Conservation (phyloP, 192 early-diverging fungal genomes). For the Dimargaris verticillata region DNA sequence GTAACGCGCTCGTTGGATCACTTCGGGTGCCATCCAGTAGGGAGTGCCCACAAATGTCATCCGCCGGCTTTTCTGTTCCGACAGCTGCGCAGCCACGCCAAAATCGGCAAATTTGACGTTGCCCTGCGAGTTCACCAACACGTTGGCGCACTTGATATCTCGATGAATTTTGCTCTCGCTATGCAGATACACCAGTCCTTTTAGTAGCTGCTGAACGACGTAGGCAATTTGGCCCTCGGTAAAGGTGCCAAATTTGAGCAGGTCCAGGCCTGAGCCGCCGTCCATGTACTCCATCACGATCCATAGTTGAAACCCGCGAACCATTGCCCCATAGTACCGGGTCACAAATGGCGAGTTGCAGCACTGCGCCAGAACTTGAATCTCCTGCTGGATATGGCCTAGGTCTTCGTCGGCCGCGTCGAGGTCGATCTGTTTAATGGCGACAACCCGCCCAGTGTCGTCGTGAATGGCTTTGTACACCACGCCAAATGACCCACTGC, state of each 20-base stretch:
- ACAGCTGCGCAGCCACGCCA: slow-evolving; percentile 21
- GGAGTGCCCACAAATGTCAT: slow-evolving; percentile 78
- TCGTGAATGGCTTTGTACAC: slow-evolving; percentile 36
- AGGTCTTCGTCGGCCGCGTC: slow-evolving; percentile 33
- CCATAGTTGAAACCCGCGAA: slow-evolving; percentile 33
- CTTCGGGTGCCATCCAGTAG: slow-evolving; percentile 70
- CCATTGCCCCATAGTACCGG: slow-evolving; percentile 28
- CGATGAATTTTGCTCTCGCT: slow-evolving; percentile 38
- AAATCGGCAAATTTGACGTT: slow-evolving; percentile 18
- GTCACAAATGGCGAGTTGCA: slow-evolving; percentile 31
- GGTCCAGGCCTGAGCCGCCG: slow-evolving; percentile 32
- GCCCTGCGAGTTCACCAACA: slow-evolving; percentile 9
- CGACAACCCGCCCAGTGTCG: slow-evolving; percentile 25
- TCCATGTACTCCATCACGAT: slow-evolving; percentile 35
- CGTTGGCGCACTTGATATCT: slow-evolving; percentile 33
- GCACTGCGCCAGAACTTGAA: slow-evolving; percentile 26
- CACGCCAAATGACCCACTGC: slow-evolving; percentile 34
- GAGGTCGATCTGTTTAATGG: slow-evolving; percentile 33
- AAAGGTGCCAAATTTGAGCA: slow-evolving; percentile 11
- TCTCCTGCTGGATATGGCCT: slow-evolving; percentile 35
- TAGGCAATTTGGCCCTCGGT: slow-evolving; percentile 34
- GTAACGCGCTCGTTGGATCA: slow-evolving; percentile 68
- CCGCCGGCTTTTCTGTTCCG: slow-evolving; percentile 10
- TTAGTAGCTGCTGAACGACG: slow-evolving; percentile 28
- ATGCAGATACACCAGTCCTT: slow-evolving; percentile 40